Evolutionary conservation across 345 rosid genomes (phyloP).

Genomic region (Acer yangbiense): DNA sequence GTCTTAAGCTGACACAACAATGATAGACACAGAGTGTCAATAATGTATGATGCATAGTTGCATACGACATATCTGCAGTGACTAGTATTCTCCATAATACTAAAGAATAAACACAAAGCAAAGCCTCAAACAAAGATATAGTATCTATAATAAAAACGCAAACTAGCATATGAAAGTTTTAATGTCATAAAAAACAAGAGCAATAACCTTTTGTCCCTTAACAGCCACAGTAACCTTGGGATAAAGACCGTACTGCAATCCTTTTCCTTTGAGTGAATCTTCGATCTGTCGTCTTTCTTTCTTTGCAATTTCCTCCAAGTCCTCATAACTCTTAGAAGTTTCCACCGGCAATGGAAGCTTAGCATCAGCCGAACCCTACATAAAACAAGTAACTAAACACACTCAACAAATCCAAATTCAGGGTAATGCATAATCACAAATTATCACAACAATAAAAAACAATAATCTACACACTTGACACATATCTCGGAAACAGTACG

Average conservation of each 20-base stretch:
- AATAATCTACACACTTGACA: neutral
- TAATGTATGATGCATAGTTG: neutral
- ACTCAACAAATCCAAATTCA: neutral
- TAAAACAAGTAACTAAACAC: conserved; percentile 12
- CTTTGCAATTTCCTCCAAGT: conserved; percentile 68
- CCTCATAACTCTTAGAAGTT: conserved; percentile 48
- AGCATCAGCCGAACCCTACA: conserved; percentile 43
- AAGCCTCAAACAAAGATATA: neutral
- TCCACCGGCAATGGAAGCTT: conserved; percentile 46
- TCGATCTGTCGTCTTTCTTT: conserved; percentile 69
- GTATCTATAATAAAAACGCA: neutral
- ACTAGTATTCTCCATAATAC: neutral
- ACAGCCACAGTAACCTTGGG: conserved; percentile 75
- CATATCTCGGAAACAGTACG: neutral
- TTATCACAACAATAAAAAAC: neutral
- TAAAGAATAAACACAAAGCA: neutral
- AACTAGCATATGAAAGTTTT: neutral
- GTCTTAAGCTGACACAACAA: neutral
- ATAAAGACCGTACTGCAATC: conserved; percentile 51
- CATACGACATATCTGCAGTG: neutral
- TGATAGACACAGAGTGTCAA: neutral
- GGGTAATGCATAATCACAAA: too few species aligned
- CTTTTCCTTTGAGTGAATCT: conserved; percentile 59
- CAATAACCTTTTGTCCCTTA: conserved; percentile 86
- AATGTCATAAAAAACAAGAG: neutral